phyloP scores from a whole-genome alignment of 192 early-diverging fungal species.

The Cladochytrium replicatum region DNA sequence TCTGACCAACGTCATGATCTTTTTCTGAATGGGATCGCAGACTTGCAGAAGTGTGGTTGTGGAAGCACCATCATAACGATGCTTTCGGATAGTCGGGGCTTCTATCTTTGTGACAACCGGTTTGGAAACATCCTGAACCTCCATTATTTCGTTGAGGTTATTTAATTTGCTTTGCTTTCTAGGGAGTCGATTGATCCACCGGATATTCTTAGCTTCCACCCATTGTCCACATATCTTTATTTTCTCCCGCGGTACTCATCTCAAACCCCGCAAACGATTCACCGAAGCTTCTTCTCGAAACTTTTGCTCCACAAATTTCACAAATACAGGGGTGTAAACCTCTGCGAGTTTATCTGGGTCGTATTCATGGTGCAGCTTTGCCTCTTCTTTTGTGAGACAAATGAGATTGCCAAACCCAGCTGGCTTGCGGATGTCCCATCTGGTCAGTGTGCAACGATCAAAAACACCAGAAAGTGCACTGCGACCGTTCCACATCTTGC shows the following conservation, averaged over 20 bases:
- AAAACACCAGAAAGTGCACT: conserved; percentile 62
- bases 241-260: too few relatives aligned
- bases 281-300: conserved; percentile 46
- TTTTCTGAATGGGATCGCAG: neutral
- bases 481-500: conserved; percentile 65
- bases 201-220: too few relatives aligned
- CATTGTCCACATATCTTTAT: too few relatives aligned
- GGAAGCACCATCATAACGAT: conserved; percentile 43
- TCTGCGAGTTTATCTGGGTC: conserved; percentile 28
- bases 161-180: too few relatives aligned
- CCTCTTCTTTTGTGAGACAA: conserved; percentile 74
- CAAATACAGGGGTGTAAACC: conserved; percentile 45
- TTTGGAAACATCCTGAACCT: too few relatives aligned
- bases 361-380: conserved; percentile 47
- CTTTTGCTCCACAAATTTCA: conserved; percentile 35
- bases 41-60: conserved; percentile 33
- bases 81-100: conserved; percentile 16
- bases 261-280: too few relatives aligned
- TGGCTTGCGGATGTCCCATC: conserved; percentile 68
- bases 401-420: conserved; percentile 66
- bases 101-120: conserved; percentile 16
- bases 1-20: neutral
- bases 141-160: too few relatives aligned
- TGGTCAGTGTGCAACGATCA: conserved; percentile 47
- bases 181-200: too few relatives aligned